These are phyloP conservation scores for Aspergillus avenaceus DNA, from an alignment of 495 filamentous ascomycete species.

Conservation along the genomic window DNA sequence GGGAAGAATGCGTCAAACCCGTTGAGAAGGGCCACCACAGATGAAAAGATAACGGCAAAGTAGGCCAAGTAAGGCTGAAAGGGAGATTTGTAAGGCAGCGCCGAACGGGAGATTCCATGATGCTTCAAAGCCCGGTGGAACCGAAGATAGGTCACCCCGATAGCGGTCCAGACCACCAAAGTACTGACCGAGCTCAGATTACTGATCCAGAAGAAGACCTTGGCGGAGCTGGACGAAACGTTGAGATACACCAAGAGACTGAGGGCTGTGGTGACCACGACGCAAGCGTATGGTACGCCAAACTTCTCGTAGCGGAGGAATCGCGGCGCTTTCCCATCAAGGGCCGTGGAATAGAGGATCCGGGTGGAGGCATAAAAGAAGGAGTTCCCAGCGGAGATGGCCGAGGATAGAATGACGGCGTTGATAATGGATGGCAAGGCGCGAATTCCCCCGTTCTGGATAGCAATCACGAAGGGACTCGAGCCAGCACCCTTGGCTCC, in stretches of 20 bases:
- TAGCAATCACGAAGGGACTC: constrained; percentile 43
- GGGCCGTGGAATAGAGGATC: constrained; percentile 65
- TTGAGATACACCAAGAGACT: constrained; percentile 28
- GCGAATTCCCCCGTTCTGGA: constrained; percentile 55
- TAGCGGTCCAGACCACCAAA: constrained; percentile 53
- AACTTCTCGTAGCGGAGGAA: constrained; percentile 36
- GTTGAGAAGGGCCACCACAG: constrained; percentile 49
- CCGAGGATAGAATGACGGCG: constrained; percentile 62
- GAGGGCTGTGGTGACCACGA: constrained; percentile 20
- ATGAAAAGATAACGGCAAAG: constrained; percentile 43
- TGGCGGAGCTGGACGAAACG: constrained; percentile 22
- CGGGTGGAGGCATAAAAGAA: constrained; percentile 71
- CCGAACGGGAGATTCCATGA: constrained; percentile 39
- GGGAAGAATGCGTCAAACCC: constrained; percentile 59
- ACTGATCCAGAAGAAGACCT: constrained; percentile 48
- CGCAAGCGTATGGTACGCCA: constrained; percentile 38
- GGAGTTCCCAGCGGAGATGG: constrained; percentile 62
- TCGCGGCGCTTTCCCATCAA: constrained; percentile 59
- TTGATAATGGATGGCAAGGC: constrained; percentile 70
- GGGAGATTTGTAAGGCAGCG: constrained; percentile 45
- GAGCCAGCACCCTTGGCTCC: not conserved
- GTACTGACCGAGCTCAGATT: constrained; percentile 49
- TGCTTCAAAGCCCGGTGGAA: constrained; percentile 47
- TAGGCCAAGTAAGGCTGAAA: constrained; percentile 51
- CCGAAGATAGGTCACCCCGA: constrained; percentile 50